Percentiles rank a stretch among this genome's conserved stretches.
phyloP scores from a whole-genome alignment of 495 filamentous ascomycete genomes.

The Aspergillus mulundensis region DNA sequence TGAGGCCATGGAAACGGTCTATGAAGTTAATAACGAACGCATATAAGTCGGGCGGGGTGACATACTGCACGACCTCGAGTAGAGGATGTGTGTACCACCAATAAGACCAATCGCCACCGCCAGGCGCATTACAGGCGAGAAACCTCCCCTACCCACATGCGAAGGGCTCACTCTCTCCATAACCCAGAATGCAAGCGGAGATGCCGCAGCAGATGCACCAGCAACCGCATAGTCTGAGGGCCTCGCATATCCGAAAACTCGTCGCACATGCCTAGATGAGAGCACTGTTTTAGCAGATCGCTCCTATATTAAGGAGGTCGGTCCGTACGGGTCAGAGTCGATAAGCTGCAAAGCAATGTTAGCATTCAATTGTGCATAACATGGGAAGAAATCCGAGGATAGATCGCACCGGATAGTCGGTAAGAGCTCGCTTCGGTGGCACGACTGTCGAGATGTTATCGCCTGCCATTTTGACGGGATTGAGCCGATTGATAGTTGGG shows the following conservation, averaged over 20 bases:
- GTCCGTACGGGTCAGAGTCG: slow-evolving; percentile 89
- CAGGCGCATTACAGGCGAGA: slow-evolving; percentile 78
- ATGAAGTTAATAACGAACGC: not conserved
- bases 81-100: slow-evolving; percentile 76
- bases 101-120: slow-evolving; percentile 62
- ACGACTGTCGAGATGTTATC: slow-evolving; percentile 56
- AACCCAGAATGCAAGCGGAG: slow-evolving; percentile 66
- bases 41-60: not conserved
- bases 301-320: not conserved
- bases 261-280: slow-evolving; percentile 73
- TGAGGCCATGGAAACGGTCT: slow-evolving; percentile 87
- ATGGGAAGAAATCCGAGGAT: slow-evolving; percentile 6
- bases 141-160: slow-evolving; percentile 71
- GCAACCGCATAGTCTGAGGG: slow-evolving; percentile 74
- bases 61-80: slow-evolving; percentile 67
- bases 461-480: slow-evolving; percentile 51
- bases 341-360: slow-evolving; percentile 65
- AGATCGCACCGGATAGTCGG: slow-evolving; percentile 72
- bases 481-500: not conserved
- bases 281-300: slow-evolving; percentile 21
- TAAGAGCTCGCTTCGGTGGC: slow-evolving; percentile 68
- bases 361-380: slow-evolving; percentile 11
- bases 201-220: slow-evolving; percentile 57
- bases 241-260: slow-evolving; percentile 83
- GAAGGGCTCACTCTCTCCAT: slow-evolving; percentile 84